Evolutionary conservation across 1,284 basidiomycete species (phyloP).

Genomic region (Fistulinella staudtii): DNA sequence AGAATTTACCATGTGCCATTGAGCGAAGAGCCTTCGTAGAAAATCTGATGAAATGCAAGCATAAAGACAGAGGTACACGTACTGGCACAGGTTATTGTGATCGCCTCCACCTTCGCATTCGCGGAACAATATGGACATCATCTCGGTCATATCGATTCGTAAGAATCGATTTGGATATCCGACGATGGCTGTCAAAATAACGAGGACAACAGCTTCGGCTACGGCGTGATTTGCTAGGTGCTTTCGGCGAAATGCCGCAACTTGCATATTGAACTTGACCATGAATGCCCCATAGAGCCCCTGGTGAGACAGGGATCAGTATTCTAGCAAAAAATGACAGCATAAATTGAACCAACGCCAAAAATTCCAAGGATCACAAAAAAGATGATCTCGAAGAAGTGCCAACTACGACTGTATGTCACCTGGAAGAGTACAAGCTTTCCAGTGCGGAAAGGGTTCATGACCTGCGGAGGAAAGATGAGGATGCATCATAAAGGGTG

Average conservation of each 20-base stretch:
- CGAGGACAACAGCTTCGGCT: slow-evolving; percentile 85
- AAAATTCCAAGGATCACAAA: slow-evolving; percentile 95
- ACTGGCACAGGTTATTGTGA: slow-evolving; percentile 93
- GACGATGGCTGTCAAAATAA: slow-evolving; percentile 85
- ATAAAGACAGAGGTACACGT: too few species aligned
- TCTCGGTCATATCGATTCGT: slow-evolving; percentile 97
- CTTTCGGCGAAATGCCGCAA: slow-evolving; percentile 90
- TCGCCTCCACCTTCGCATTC: slow-evolving; percentile 96
- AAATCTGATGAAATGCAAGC: slow-evolving; percentile 33
- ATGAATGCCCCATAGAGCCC: slow-evolving; percentile 97
- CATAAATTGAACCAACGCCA: slow-evolving; percentile 57
- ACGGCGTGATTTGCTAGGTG: slow-evolving; percentile 83
- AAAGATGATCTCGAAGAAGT: slow-evolving; percentile 98
- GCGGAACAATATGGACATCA: slow-evolving; percentile 92
- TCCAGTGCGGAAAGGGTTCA: slow-evolving; percentile 98
- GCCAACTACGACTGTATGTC: slow-evolving; percentile 97
- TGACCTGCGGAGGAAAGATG: slow-evolving; percentile 53
- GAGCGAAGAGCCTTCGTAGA: slow-evolving; percentile 66
- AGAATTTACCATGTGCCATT: slow-evolving; percentile 95
- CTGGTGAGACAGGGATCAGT: slow-evolving; percentile 40
- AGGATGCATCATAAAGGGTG: slow-evolving; percentile 12
- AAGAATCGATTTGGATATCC: slow-evolving; percentile 95
- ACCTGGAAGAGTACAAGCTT: slow-evolving; percentile 98
- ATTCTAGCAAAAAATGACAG: background rate
- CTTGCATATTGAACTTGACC: slow-evolving; percentile 95